These are phyloP conservation scores for Neocatenulostroma microsporum DNA, from an alignment of 2,329 filamentous ascomycete genomes.

Conservation along the genomic window DNA sequence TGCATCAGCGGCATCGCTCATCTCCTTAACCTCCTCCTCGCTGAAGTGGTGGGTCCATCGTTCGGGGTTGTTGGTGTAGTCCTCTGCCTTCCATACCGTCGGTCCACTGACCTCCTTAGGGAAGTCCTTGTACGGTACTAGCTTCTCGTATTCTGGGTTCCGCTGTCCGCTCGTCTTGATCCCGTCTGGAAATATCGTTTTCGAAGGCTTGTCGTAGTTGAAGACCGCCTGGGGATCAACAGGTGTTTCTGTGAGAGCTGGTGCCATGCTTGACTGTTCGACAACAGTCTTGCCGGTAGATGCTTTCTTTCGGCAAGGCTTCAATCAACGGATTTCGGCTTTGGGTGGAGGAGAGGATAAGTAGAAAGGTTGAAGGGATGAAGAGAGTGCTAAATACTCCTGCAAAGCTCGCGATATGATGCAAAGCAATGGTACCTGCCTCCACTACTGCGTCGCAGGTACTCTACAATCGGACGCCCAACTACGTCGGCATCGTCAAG, in stretches of 20 bases:
- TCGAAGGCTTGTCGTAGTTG: slow-evolving; percentile 28
- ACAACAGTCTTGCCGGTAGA: no score
- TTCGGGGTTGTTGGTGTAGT: slow-evolving; percentile 56
- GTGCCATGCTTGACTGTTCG: slow-evolving; percentile 17
- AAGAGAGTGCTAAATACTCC: no score
- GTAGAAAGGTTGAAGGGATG: no score
- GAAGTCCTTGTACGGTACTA: slow-evolving; percentile 63
- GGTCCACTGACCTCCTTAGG: slow-evolving; percentile 62
- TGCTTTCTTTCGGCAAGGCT: no score
- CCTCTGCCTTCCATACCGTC: slow-evolving; percentile 63
- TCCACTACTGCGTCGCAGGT: no score
- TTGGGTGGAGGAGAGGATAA: no score
- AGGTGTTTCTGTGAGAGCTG: slow-evolving; percentile 11
- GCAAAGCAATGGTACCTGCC: no score
- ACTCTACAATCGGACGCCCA: no score
- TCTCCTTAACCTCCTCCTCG: slow-evolving; percentile 57
- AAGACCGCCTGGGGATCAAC: slow-evolving; percentile 14
- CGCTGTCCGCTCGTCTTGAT: slow-evolving; percentile 66
- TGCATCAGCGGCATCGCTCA: slow-evolving; percentile 58
- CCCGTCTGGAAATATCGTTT: slow-evolving; percentile 54
- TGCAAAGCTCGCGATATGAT: no score
- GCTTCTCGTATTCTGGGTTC: slow-evolving; percentile 55
- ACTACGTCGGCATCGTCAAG: no score
- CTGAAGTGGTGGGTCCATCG: slow-evolving; percentile 67
- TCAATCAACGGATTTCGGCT: no score